Percentiles rank a stretch among this genome's conserved stretches.
These are phyloP conservation scores for Hygrocybe punicea DNA, from an alignment of 768 basidiomycete species.

Conservation along the genomic window DNA sequence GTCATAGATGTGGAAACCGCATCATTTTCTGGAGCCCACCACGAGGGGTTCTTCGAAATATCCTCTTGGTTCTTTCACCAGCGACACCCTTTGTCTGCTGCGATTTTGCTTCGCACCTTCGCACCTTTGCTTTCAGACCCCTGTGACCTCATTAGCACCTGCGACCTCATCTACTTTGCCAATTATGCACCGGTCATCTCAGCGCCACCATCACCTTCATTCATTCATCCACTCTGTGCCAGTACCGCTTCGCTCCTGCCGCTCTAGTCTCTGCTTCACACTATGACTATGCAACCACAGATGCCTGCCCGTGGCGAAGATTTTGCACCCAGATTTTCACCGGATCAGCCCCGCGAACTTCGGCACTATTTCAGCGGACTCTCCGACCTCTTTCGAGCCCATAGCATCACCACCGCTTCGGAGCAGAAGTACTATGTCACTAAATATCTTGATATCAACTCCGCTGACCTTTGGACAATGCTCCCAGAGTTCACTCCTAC, in stretches of 20 bases:
- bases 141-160: not conserved
- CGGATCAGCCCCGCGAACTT: constrained; percentile 14
- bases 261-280: not conserved
- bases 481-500: constrained; percentile 8
- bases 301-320: constrained; percentile 21
- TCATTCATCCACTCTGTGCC: not conserved
- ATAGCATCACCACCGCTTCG: constrained; percentile 3
- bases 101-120: not conserved
- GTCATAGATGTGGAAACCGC: too few relatives aligned
- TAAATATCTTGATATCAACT: constrained; percentile 10
- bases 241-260: not conserved
- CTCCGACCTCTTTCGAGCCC: constrained; percentile 7
- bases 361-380: constrained; percentile 16
- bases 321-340: constrained; percentile 18
- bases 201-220: not conserved
- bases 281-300: not conserved
- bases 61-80: too few relatives aligned
- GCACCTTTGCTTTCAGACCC: not conserved
- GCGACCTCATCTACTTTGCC: too few relatives aligned
- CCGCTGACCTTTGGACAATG: constrained; percentile 19
- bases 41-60: too few relatives aligned
- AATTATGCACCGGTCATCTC: too few relatives aligned
- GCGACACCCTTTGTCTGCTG: not conserved
- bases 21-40: too few relatives aligned
- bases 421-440: constrained; percentile 18